Evolutionary conservation across 2,329 filamentous ascomycete species (phyloP).

Genomic region (Colletotrichum cordylinicola): DNA sequence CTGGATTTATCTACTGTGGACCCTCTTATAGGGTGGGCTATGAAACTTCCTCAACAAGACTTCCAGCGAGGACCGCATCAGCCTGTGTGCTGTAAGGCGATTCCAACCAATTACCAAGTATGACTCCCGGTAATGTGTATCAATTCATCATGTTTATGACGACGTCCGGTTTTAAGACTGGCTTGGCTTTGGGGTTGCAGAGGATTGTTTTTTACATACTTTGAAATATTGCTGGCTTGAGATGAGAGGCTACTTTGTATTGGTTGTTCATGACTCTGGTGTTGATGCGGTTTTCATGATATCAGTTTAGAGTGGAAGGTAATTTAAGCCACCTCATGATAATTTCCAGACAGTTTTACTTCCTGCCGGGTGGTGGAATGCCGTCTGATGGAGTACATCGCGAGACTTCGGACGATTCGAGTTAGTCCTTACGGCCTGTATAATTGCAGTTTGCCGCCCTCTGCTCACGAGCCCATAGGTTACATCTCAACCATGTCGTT

Average conservation of each 20-base stretch:
- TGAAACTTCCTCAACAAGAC: too few relatives aligned
- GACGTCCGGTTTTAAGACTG: background rate
- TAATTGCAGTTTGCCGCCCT: background rate
- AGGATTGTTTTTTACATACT: background rate
- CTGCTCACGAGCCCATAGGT: too few relatives aligned
- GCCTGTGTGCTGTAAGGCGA: background rate
- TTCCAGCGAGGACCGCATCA: background rate
- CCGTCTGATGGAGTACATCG: background rate
- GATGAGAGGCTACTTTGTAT: background rate
- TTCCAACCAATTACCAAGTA: background rate
- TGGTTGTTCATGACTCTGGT: background rate
- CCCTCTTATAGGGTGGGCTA: too few relatives aligned
- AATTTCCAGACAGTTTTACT: background rate
- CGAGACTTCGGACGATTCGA: background rate
- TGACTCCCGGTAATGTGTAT: background rate
- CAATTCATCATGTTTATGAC: constrained; percentile 13
- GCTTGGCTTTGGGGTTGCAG: constrained; percentile 7
- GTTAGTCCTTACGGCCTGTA: background rate
- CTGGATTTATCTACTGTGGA: too few relatives aligned
- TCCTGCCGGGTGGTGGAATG: too few relatives aligned
- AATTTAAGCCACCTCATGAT: background rate
- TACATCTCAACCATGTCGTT: background rate
- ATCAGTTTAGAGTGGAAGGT: accelerated
- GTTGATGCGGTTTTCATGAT: background rate
- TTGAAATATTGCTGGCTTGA: background rate